These are phyloP conservation scores for Apostasia shenzhenica DNA, from an alignment of 106 monocot species.

Conservation along the genomic window DNA sequence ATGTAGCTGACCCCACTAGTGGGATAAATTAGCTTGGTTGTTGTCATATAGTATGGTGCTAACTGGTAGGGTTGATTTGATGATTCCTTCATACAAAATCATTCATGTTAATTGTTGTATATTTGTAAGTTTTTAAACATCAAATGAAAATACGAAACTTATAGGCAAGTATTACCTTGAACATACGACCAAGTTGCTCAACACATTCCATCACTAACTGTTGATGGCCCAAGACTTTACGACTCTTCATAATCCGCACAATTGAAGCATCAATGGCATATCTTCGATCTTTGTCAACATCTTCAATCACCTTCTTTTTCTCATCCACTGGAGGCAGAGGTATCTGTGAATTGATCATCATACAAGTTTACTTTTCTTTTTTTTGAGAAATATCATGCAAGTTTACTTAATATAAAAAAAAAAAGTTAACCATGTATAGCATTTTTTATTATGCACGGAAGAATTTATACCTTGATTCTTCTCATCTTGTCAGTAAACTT, in stretches of 20 bases:
- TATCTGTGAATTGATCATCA: slow-evolving; percentile 20
- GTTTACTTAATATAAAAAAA: background rate
- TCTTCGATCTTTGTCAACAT: slow-evolving; percentile 77
- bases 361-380: background rate
- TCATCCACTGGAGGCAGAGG: slow-evolving; percentile 77
- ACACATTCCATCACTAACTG: slow-evolving; percentile 79
- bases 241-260: slow-evolving; percentile 89
- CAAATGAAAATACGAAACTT: too few relatives aligned
- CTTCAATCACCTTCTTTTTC: slow-evolving; percentile 76
- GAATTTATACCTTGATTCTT: slow-evolving; percentile 83
- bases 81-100: too few relatives aligned
- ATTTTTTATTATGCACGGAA: background rate
- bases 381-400: too few relatives aligned
- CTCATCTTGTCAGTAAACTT: slow-evolving; percentile 91
- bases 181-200: slow-evolving; percentile 69
- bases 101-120: too few relatives aligned
- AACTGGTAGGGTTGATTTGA: too few relatives aligned
- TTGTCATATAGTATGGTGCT: too few relatives aligned
- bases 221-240: slow-evolving; percentile 72
- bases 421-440: too few relatives aligned
- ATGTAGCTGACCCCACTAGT: too few relatives aligned
- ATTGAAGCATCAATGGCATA: slow-evolving; percentile 88
- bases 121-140: too few relatives aligned
- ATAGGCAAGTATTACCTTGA: slow-evolving; percentile 34
- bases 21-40: too few relatives aligned